These are phyloP conservation scores for Cercospora citrullina DNA, from an alignment of 2,329 filamentous ascomycete species.

Conservation along the genomic window DNA sequence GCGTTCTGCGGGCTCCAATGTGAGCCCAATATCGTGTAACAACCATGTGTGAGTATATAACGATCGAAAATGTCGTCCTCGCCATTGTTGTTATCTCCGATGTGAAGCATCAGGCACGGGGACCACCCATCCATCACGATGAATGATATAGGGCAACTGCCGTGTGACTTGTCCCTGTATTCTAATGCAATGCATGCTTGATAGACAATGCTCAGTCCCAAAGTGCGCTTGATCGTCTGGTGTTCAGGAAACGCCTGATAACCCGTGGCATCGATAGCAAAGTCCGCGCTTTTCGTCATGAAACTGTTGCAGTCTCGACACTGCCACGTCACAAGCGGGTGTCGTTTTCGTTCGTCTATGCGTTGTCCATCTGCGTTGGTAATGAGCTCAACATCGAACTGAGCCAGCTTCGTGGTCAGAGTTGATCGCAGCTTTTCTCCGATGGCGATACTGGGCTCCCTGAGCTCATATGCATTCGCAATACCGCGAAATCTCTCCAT, in stretches of 20 bases:
- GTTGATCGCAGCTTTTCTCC: neutral
- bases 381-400: neutral
- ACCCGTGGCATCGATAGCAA: neutral
- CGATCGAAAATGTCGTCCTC: neutral
- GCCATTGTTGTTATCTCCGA: neutral
- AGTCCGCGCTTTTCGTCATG: neutral
- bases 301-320: neutral
- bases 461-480: neutral
- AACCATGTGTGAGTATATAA: neutral
- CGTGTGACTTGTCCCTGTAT: neutral
- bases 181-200: neutral
- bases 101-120: neutral
- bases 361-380: neutral
- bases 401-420: neutral
- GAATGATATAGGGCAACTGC: neutral
- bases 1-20: neutral
- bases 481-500: neutral
- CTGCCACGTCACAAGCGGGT: neutral
- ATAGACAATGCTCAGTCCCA: neutral
- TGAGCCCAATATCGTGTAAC: neutral
- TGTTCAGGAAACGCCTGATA: neutral
- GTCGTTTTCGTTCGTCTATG: neutral
- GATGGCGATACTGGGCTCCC: neutral
- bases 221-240: neutral
- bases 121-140: neutral